Evolutionary conservation across 345 rosid genomes (phyloP).

Genomic region (Heritiera littoralis): DNA sequence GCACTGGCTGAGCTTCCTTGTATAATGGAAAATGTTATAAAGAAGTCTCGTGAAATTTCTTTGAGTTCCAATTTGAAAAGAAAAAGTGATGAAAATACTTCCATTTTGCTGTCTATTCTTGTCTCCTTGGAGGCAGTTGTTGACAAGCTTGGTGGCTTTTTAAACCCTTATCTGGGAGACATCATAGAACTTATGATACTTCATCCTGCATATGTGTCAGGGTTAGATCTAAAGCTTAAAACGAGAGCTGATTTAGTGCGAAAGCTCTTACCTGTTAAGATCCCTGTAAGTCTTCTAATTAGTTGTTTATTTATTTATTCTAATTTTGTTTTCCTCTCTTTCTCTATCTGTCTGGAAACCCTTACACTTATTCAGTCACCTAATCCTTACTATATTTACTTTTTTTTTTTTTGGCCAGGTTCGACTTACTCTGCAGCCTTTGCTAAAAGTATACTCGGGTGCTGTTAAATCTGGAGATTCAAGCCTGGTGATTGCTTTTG

Average conservation of each 20-base stretch:
- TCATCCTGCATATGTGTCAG: slow-evolving; percentile 55
- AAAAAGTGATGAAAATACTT: slow-evolving; percentile 29
- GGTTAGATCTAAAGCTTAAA: slow-evolving; percentile 62
- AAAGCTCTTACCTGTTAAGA: slow-evolving; percentile 63
- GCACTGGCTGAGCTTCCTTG: slow-evolving; percentile 73
- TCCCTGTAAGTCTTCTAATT: slow-evolving; percentile 62
- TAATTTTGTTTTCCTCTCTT: neutral
- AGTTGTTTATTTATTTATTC: neutral
- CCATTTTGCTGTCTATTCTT: slow-evolving; percentile 66
- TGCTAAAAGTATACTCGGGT: slow-evolving; percentile 59
- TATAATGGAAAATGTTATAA: slow-evolving; percentile 65
- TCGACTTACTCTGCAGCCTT: slow-evolving; percentile 80
- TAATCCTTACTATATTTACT: neutral
- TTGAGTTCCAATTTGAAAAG: slow-evolving; percentile 22
- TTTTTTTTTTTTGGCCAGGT: slow-evolving; percentile 45
- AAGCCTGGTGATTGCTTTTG: slow-evolving; percentile 68
- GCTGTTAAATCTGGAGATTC: slow-evolving; percentile 76
- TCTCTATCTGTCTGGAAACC: neutral
- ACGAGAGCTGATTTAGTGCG: slow-evolving; percentile 65
- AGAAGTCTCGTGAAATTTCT: slow-evolving; percentile 41
- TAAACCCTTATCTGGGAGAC: slow-evolving; percentile 83
- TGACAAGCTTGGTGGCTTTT: slow-evolving; percentile 88
- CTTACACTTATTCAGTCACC: neutral
- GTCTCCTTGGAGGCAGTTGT: slow-evolving; percentile 76
- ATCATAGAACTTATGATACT: slow-evolving; percentile 65